These are phyloP conservation scores for Pestalotiopsis sp. DNA, from an alignment of 2,329 filamentous ascomycete genomes.

Conservation along the genomic window DNA sequence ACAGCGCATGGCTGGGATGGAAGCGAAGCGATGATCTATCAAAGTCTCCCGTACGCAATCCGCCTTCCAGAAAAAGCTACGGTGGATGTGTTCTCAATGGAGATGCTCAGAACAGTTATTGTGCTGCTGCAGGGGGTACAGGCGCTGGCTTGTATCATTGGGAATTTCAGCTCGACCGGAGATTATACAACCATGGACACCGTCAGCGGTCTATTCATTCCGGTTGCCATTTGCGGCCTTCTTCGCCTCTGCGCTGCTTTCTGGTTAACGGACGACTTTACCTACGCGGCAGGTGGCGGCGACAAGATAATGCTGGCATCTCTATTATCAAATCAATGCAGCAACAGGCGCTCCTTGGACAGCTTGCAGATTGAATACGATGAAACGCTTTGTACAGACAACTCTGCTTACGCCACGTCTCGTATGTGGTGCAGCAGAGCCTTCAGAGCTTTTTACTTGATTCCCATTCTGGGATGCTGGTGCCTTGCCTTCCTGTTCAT, in stretches of 20 bases:
- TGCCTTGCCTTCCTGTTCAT: constrained; percentile 7
- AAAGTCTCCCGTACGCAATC: constrained; percentile 14
- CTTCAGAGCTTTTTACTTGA: constrained; percentile 14
- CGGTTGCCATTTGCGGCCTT: constrained; percentile 25
- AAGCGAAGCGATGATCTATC: constrained; percentile 21
- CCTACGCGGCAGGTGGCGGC: neutral
- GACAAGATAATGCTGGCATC: neutral
- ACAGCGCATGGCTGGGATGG: constrained; percentile 31
- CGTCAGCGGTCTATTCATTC: constrained; percentile 21
- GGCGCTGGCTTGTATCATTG: constrained; percentile 5
- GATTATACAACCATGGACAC: constrained; percentile 14
- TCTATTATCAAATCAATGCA: neutral
- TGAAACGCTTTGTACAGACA: neutral
- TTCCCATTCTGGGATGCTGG: constrained; percentile 13
- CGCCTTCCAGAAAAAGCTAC: constrained; percentile 8
- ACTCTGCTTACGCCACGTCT: neutral
- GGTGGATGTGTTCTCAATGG: constrained; percentile 15
- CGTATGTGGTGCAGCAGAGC: constrained; percentile 15
- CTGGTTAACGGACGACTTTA: constrained; percentile 26
- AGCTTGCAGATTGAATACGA: neutral
- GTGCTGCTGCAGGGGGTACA: constrained; percentile 13
- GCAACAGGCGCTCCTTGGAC: neutral
- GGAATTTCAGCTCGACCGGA: neutral
- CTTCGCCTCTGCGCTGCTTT: constrained; percentile 21
- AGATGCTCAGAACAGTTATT: constrained; percentile 21